Evolutionary conservation across 306 rosid genomes (phyloP).

Genomic region (Prunus mira): DNA sequence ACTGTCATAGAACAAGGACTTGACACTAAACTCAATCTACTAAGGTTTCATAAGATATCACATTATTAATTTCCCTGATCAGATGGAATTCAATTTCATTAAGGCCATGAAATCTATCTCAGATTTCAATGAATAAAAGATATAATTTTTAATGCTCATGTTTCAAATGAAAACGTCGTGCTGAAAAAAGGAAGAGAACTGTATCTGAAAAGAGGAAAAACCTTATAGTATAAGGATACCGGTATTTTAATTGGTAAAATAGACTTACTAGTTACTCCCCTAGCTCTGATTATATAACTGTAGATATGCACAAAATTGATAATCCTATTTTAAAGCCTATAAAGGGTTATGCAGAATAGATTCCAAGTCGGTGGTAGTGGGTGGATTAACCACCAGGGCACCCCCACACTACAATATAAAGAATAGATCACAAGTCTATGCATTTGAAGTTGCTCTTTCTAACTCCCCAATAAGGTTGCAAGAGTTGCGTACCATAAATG

Average conservation of each 20-base stretch:
- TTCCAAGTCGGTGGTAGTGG: background rate
- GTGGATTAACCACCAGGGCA: background rate
- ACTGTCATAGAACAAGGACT: constrained; percentile 6
- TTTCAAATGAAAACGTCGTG: background rate
- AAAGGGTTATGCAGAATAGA: background rate
- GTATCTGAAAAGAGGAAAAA: background rate
- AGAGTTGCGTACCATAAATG: constrained; percentile 76
- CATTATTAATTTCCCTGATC: background rate
- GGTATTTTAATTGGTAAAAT: background rate
- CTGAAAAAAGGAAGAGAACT: background rate
- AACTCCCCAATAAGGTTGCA: constrained; percentile 26
- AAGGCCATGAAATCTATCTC: background rate
- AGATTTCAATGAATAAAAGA: background rate
- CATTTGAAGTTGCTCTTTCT: constrained; percentile 5
- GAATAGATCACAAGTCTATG: constrained; percentile 12
- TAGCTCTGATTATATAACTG: background rate
- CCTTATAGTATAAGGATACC: background rate
- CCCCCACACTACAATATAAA: background rate
- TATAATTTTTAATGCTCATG: background rate
- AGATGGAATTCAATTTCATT: background rate
- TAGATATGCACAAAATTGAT: background rate
- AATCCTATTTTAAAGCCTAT: background rate
- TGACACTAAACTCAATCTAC: background rate
- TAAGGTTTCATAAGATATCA: background rate
- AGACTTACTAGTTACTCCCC: background rate